Evolutionary conservation across 2,329 filamentous ascomycete species (phyloP), one percentile per base, ranked within the genome.

Genomic region (Scedosporium aurantiacum): DNA sequence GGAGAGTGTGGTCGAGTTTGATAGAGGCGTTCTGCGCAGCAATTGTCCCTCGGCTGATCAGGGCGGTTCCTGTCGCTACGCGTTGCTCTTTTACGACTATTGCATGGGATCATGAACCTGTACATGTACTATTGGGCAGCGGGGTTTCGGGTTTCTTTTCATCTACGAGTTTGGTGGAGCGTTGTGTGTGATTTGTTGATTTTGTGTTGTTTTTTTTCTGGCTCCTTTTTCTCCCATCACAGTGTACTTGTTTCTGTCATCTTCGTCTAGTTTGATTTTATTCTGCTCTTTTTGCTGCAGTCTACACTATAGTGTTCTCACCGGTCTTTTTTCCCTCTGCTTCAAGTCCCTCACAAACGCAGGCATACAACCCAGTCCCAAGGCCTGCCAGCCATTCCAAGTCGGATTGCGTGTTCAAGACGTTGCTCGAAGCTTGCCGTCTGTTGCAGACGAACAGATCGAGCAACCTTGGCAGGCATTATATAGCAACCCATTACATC

Each of bases 21-120:
- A 32, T 32, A 57, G 54, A 32, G 54, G 25, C 25, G 25, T 57
- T 57, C 14, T 52, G n/a, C 10, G n/a, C 12, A n/a, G 47, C 18
- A 6, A 25, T 18, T 21, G 12, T 25, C 21, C 21, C 18, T 52
- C 47, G 47, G n/a, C 23, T 7, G n/a, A 25, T 21, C 10, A 2
- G 12, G 47, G 47, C 10, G 7, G n/a, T 25, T 52, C 21, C 23
- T 52, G 21, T 52, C 21, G 47, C 47, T 21, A 25, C 47, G 21
- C 47, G 47, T 52, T 52, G 47, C 47, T 52, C 47, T 52, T 52
- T 52, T 52, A 52, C 47, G 47, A 52, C 47, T 52, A 52, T 52
- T 52, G 47, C 47, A 52, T 52, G 47, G 47, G 21, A 52, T 52
- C 21, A 52, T 52, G 47, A 52, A 52, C 47, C 47, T 52, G 47